Percentiles rank a stretch among this genome's conserved stretches.
Conservation (phyloP, 108 stramenopile species). For the Pseudonitzschia delicatissima region DNA sequence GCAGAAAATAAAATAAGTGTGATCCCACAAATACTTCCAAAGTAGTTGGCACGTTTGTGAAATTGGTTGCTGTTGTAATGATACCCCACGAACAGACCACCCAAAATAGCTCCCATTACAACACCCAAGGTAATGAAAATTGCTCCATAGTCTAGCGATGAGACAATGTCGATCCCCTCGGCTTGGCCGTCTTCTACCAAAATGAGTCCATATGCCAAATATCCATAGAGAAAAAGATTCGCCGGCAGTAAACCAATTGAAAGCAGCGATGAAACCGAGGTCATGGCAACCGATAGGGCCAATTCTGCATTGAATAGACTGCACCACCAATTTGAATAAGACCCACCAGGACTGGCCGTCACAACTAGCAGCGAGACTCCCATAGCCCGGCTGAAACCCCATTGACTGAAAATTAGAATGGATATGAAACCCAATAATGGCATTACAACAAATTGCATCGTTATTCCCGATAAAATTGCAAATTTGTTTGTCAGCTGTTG, state of each 20-base stretch:
- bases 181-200: slow-evolving; percentile 7
- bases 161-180: slow-evolving; percentile 45
- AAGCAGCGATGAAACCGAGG: slow-evolving; percentile 75
- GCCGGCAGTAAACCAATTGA: slow-evolving; percentile 68
- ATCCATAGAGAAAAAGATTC: slow-evolving; percentile 71
- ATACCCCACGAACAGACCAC: slow-evolving; percentile 58
- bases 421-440: slow-evolving; percentile 77
- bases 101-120: slow-evolving; percentile 66
- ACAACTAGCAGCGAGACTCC: slow-evolving; percentile 81
- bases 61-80: slow-evolving; percentile 50
- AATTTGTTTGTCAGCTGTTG: slow-evolving; percentile 58
- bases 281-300: slow-evolving; percentile 85
- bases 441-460: slow-evolving; percentile 84
- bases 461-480: slow-evolving; percentile 64
- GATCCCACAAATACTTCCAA: slow-evolving; percentile 72
- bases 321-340: slow-evolving; percentile 88
- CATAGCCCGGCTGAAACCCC: slow-evolving; percentile 57
- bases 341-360: slow-evolving; percentile 78
- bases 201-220: slow-evolving; percentile 18
- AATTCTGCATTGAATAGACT: slow-evolving; percentile 82
- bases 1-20: slow-evolving; percentile 63
- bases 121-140: slow-evolving; percentile 70
- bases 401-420: slow-evolving; percentile 28
- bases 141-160: slow-evolving; percentile 60
- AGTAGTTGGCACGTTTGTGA: slow-evolving; percentile 58